A percentile compares a stretch with the other conserved stretches of the same genome.
These are phyloP conservation scores for Pachysandra terminalis DNA, from an alignment of 164 flowering plant species.

Conservation along the genomic window DNA sequence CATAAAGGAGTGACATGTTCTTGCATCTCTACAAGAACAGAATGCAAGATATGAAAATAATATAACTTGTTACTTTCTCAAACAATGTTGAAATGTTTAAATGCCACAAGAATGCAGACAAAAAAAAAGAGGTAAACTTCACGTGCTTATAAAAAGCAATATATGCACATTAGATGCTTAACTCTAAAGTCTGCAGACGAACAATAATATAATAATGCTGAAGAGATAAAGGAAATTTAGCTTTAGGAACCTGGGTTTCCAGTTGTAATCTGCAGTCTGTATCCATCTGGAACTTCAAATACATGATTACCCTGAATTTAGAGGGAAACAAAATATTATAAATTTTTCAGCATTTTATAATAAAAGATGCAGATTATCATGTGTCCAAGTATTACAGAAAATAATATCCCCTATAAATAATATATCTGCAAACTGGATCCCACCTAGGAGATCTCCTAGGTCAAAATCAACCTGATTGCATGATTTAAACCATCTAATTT, in stretches of 20 bases:
- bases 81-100: background rate
- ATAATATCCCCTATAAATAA: background rate
- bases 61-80: too few species aligned
- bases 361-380: background rate
- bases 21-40: too few species aligned
- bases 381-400: background rate
- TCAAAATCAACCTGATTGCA: slow-evolving; percentile 1
- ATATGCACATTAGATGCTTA: background rate
- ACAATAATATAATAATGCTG: background rate
- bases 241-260: slow-evolving; percentile 56
- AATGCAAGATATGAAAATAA: too few species aligned
- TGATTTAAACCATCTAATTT: background rate
- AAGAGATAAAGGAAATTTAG: background rate
- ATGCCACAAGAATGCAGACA: background rate
- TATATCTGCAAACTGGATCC: background rate
- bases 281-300: slow-evolving; percentile 87
- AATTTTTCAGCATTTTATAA: background rate
- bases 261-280: slow-evolving; percentile 61
- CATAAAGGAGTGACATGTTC: too few species aligned
- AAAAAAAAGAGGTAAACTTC: too few species aligned
- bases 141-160: background rate
- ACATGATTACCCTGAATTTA: slow-evolving; percentile 72
- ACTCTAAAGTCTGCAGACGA: background rate
- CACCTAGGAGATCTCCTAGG: background rate
- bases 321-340: background rate